Evolutionary conservation across 345 rosid species (phyloP), one percentile per base, ranked within the genome.

Genomic region (Lepidium sativum): DNA sequence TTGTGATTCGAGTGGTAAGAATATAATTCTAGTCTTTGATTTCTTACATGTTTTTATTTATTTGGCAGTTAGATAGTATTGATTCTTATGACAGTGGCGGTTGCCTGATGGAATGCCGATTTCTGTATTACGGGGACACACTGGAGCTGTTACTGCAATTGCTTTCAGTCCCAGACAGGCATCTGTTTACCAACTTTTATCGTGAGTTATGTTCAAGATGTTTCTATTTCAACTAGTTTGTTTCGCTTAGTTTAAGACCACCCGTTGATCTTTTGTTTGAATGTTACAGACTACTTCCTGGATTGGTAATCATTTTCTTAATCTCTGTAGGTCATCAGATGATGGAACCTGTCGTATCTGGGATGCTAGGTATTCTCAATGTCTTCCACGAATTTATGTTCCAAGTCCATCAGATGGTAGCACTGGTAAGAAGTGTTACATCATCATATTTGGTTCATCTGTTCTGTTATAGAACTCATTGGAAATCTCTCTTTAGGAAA

Each of bases 281-380:
- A 63, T 64, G 51, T 62, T 70, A 54, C 63, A 64, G 50, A 40
- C 60, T 58, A 21, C 50, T 59, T 66, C 39, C 68, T 52, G 42
- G 40, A 72, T 60, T 38, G 56, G 42, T 66, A 37, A 37, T 47
- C 56, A 65, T 62, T 37, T 33, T 54, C 18, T 60, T 65, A 31
- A 67, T 56, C 45, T 71, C 5, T 84, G 77, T 83, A 94, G 99
- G 80, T 88, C 99, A 69, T 88, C 99, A 6, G 99, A 94, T 77
- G 99, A 94, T 78, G 97, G 99, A 72, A 94, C 99, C 65, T 94
- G 96, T 78, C 88, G 97, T 74, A 85, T 94, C 67, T 94, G 99
- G 99, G 99, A 94, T 81, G 91, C 95, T 70, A 86, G 97, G 75
- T 78, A 59, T 80, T 90, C 97, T 64, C 86, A 81, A 17, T 75